Evolutionary conservation across 805 yeast genomes (phyloP).

Genomic region (Grigorovia jiainica): DNA sequence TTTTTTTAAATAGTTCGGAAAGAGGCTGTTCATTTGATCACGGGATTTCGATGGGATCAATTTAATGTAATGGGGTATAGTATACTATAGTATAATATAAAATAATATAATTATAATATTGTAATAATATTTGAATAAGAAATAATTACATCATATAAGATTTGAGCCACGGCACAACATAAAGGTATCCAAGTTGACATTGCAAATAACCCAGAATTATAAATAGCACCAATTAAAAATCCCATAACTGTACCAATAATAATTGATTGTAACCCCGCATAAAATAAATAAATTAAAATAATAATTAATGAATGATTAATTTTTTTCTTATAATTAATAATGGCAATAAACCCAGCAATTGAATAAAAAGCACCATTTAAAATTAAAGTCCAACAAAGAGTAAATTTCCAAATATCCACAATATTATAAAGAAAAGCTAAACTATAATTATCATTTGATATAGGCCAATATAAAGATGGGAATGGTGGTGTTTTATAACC

Average conservation of each 20-base stretch:
- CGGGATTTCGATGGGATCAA: too few relatives aligned
- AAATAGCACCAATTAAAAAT: conserved; percentile 61
- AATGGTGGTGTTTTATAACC: conserved; percentile 74
- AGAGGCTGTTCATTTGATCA: not conserved
- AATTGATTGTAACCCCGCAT: conserved; percentile 59
- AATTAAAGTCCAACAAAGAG: conserved; percentile 72
- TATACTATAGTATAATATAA: too few relatives aligned
- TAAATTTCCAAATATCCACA: conserved; percentile 72
- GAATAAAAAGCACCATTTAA: conserved; percentile 53
- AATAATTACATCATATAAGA: conserved; percentile 56
- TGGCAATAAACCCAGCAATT: conserved; percentile 56
- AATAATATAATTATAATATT: conserved; percentile 14
- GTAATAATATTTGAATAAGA: conserved; percentile 22
- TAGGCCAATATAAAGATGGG: conserved; percentile 76
- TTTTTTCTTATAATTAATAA: conserved; percentile 19
- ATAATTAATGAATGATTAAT: conserved; percentile 31
- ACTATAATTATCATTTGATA: conserved; percentile 28
- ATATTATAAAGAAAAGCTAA: conserved; percentile 57
- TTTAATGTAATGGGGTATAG: too few relatives aligned
- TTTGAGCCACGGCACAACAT: conserved; percentile 62
- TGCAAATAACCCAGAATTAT: conserved; percentile 67
- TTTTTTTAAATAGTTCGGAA: too few relatives aligned
- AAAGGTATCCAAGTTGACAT: conserved; percentile 97
- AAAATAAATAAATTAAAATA: conserved; percentile 36
- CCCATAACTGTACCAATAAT: conserved; percentile 72